Evolutionary conservation across 441 rosid species (phyloP), one percentile per base, ranked within the genome.

Genomic region (Gossypium schwendimanii): DNA sequence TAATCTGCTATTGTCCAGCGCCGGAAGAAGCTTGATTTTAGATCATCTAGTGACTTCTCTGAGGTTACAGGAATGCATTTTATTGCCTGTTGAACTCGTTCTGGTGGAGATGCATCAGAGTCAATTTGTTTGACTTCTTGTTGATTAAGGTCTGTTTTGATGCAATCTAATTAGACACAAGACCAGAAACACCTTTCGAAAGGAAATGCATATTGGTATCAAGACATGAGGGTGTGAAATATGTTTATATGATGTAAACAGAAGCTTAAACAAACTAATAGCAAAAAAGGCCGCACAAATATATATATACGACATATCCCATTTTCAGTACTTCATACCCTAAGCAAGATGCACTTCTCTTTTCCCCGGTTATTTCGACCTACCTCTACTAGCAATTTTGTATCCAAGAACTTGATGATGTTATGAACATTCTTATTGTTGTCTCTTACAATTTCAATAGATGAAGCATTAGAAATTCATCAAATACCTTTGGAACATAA

Each of bases 1-100:
- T 87, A 90, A 70, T 90, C 91, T 73, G 77, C 61, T 49, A 88
- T 71, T 2, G 89, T 86, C 88, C 87, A 82, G 15, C 80, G 89
- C 14, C 31, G 76, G 76, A 88, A 87, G 20, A 57, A 87, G 17
- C 53, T 49, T 24, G 75, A 55, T n/a, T 24, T 66, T 0, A 36
- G 24, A 24, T 24, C 26, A 9, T 63, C 28, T 18, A 5, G 26
- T 20, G 52, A 11, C 31, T 44, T 52, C 33, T 58, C 50, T 4
- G 68, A 28, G 14, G 71, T 6, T 4, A 10, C 41, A 55, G 87
- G 79, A 59, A 87, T 61, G 47, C 90, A 85, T 23, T 80, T 63
- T 23, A 85, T 64, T 11, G 93, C 93, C 63, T 70, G 53, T 41
- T 84, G 75, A 69, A 88, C 90, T 57, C 81, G 77, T 47, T 85